A percentile compares a stretch with the other conserved stretches of the same genome.
phyloP scores from a whole-genome alignment of 331 rosid species.

The Quercus tomentella region DNA sequence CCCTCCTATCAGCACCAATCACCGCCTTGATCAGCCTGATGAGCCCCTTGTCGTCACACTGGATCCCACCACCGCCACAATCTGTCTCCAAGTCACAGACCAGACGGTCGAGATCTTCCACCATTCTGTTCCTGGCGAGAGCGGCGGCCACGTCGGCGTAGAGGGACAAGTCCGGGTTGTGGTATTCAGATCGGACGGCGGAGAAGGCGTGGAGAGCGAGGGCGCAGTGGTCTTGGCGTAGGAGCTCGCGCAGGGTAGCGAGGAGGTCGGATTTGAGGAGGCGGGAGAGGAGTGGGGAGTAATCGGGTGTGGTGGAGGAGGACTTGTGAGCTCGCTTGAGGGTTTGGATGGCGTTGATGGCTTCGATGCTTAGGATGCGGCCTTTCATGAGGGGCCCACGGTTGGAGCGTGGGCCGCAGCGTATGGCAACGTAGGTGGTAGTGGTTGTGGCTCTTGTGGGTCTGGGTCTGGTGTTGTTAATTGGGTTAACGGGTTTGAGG shows the following conservation, averaged over 20 bases:
- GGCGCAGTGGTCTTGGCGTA: too few relatives aligned
- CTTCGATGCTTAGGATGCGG: too few relatives aligned
- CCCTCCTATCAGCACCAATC: conserved; percentile 10
- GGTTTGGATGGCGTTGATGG: too few relatives aligned
- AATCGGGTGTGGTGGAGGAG: too few relatives aligned
- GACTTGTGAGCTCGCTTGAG: too few relatives aligned
- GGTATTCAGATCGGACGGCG: conserved; percentile 18
- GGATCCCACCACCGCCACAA: conserved; percentile 4
- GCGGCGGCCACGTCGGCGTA: conserved; percentile 36
- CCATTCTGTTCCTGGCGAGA: conserved; percentile 37
- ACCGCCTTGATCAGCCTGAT: conserved; percentile 61
- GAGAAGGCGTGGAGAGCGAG: conserved; percentile 43
- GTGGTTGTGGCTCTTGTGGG: too few relatives aligned
- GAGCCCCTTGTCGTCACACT: conserved; percentile 60
- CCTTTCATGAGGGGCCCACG: too few relatives aligned
- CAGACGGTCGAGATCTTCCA: conserved; percentile 57
- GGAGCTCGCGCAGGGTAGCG: conserved; percentile 26
- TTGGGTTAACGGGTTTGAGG: too few relatives aligned
- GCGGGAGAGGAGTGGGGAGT: conserved; percentile 55
- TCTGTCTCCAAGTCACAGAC: conserved; percentile 42
- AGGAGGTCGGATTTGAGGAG: conserved; percentile 68
- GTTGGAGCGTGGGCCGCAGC: too few relatives aligned
- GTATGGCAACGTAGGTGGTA: too few relatives aligned
- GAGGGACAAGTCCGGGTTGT: too few relatives aligned
- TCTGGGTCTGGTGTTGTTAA: too few relatives aligned